These are phyloP conservation scores for Curvularia lunata DNA, from an alignment of 2,329 filamentous ascomycete species.

Conservation along the genomic window DNA sequence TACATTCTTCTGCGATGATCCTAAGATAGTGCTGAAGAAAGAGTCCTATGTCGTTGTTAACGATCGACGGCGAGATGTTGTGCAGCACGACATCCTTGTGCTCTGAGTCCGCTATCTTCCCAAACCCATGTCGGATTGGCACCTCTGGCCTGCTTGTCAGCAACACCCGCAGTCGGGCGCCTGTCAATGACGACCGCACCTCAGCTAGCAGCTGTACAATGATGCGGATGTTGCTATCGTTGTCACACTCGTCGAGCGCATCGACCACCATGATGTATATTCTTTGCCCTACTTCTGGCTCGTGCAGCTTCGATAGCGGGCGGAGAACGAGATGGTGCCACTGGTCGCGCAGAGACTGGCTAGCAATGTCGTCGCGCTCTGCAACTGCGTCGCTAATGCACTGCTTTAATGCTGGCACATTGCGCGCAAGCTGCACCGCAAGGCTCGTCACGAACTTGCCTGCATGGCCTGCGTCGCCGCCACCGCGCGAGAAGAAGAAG, in stretches of 20 bases:
- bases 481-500: too few species aligned
- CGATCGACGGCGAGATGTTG: neutral
- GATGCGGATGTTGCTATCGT: neutral
- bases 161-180: neutral
- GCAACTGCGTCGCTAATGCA: too few species aligned
- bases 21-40: constrained; percentile 21
- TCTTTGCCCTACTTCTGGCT: too few species aligned
- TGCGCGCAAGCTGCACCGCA: too few species aligned
- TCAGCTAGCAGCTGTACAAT: neutral
- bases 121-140: too few species aligned
- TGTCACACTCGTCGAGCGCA: neutral
- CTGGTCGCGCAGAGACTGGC: too few species aligned
- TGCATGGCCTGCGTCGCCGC: too few species aligned
- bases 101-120: too few species aligned
- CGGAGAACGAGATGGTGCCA: too few species aligned
- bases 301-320: neutral
- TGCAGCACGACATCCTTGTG: neutral
- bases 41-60: constrained; percentile 23
- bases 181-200: neutral
- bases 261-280: neutral
- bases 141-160: neutral
- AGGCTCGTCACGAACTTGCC: too few species aligned
- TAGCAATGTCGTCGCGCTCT: too few species aligned
- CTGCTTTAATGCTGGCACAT: too few species aligned
- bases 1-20: neutral